Evolutionary conservation across 2,329 filamentous ascomycete species (phyloP).

Genomic region (Aspergillus pseudonomiae): DNA sequence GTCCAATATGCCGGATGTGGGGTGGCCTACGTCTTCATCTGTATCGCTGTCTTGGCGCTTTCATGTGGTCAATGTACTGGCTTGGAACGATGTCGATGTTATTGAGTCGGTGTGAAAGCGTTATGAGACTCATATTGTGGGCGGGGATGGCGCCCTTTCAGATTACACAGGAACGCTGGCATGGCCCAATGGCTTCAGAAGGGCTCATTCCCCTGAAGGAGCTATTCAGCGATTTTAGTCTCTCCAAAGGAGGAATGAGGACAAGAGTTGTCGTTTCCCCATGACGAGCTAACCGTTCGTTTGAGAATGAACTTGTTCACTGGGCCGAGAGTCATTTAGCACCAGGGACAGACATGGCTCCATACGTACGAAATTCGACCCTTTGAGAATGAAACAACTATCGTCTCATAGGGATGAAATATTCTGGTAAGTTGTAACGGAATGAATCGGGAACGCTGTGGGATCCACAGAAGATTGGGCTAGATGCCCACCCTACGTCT

Average conservation of each 20-base stretch:
- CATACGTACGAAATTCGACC: not conserved
- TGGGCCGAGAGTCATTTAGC: not conserved
- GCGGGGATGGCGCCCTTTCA: not conserved
- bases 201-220: not conserved
- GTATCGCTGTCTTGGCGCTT: not conserved
- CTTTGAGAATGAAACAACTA: not conserved
- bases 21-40: not conserved
- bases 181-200: not conserved
- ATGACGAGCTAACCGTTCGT: no score
- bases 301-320: no score
- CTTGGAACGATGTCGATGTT: not conserved
- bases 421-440: not conserved
- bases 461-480: not conserved
- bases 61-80: not conserved
- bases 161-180: not conserved
- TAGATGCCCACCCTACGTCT: not conserved
- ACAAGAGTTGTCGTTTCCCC: not conserved
- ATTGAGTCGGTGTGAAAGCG: not conserved
- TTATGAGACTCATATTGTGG: not conserved
- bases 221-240: not conserved
- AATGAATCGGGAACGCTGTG: not conserved
- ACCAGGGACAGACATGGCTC: not conserved
- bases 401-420: not conserved
- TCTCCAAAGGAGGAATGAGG: not conserved
- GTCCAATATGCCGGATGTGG: not conserved